Conservation (phyloP, 2,329 filamentous ascomycete genomes). For the Pseudonectria foliicola region DNA sequence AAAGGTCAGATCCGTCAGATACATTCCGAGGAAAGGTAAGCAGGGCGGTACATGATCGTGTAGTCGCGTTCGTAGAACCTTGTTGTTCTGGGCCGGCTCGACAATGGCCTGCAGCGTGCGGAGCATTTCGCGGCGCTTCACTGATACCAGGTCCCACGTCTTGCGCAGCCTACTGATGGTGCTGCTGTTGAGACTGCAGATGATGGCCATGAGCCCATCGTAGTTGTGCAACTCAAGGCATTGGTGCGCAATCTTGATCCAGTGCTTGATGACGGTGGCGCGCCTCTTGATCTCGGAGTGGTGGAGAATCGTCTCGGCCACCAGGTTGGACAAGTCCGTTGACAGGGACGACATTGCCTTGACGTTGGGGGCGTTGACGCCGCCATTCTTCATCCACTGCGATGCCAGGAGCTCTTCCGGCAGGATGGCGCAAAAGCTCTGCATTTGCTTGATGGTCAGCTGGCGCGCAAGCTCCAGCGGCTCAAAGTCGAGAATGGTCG, state of each 20-base stretch:
- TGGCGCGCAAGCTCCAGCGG: conserved; percentile 86
- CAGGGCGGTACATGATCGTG: conserved; percentile 86
- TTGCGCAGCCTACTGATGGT: conserved; percentile 81
- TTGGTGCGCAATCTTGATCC: conserved; percentile 88
- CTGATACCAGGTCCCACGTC: conserved; percentile 85
- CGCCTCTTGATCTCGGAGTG: conserved; percentile 89
- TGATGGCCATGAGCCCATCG: conserved; percentile 93
- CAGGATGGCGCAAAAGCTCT: conserved; percentile 83
- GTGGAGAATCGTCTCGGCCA: conserved; percentile 85
- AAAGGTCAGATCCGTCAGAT: conserved; percentile 92
- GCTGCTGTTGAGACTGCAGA: conserved; percentile 87
- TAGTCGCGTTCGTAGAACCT: conserved; percentile 72
- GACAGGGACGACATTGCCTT: conserved; percentile 90
- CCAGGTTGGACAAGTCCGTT: conserved; percentile 85
- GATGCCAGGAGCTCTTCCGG: conserved; percentile 87
- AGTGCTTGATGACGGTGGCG: conserved; percentile 87
- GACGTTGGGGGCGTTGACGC: conserved; percentile 76
- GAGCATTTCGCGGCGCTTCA: conserved; percentile 73
- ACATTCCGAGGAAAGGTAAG: conserved; percentile 91
- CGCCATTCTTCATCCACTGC: conserved; percentile 88
- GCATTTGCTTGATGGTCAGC: conserved; percentile 85
- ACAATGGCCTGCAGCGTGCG: conserved; percentile 77
- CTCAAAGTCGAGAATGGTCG: conserved; percentile 84
- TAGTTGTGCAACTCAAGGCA: conserved; percentile 92
- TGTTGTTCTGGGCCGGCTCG: conserved; percentile 86